Percentiles rank a stretch among this genome's conserved stretches.
Evolutionary conservation across 2,329 filamentous ascomycete genomes (phyloP).

Genomic region (Helicocarpus griseus): DNA sequence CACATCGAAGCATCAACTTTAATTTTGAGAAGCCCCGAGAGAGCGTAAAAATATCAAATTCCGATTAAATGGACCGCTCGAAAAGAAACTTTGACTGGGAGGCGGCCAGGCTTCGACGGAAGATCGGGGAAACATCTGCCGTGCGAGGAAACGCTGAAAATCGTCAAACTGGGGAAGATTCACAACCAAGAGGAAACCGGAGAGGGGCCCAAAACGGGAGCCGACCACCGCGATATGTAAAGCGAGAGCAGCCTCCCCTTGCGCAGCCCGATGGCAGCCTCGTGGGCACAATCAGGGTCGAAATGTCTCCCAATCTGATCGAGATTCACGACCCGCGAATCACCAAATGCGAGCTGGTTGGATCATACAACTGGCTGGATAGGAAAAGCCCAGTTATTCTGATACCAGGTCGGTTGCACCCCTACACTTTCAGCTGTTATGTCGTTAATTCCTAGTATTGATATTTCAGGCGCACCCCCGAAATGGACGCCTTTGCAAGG

Average conservation of each 20-base stretch:
- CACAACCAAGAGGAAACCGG: not conserved
- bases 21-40: too few species aligned
- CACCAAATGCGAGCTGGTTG: conserved; percentile 32
- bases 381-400: conserved; percentile 30
- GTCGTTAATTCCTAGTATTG: not conserved
- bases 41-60: too few species aligned
- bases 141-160: not conserved
- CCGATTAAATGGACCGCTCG: not conserved
- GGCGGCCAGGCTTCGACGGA: not conserved
- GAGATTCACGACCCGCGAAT: conserved; percentile 21
- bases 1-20: too few species aligned
- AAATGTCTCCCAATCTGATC: not conserved
- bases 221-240: not conserved
- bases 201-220: not conserved
- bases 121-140: conserved; percentile 2
- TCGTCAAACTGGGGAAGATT: not conserved
- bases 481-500: conserved; percentile 38
- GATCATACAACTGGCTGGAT: conserved; percentile 46
- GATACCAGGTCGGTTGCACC: conserved; percentile 32
- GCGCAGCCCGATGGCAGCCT: not conserved
- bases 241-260: not conserved
- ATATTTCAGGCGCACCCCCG: conserved; percentile 38
- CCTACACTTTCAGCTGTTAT: not conserved
- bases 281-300: not conserved
- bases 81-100: conserved; percentile 4